Percentiles rank a stretch among this genome's conserved stretches.
Evolutionary conservation across 306 rosid genomes (phyloP).

Genomic region (Prunus armeniaca): DNA sequence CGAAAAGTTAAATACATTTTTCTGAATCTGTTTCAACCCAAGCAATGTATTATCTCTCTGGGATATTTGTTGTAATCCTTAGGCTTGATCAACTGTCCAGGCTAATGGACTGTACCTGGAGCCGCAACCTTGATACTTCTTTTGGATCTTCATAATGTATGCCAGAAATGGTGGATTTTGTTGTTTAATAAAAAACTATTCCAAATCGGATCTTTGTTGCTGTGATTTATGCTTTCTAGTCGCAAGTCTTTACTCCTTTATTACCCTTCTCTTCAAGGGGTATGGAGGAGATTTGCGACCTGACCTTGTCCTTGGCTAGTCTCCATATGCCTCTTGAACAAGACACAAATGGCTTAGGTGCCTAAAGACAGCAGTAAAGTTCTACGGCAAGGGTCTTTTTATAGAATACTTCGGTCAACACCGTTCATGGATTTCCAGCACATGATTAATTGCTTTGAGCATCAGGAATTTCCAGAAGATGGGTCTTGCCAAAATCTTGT

Average conservation of each 20-base stretch:
- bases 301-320: neutral
- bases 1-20: slow-evolving; percentile 13
- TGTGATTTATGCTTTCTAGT: neutral
- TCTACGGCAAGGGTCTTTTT: too few relatives aligned
- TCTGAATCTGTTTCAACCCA: slow-evolving; percentile 12
- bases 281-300: neutral
- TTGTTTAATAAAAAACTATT: neutral
- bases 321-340: neutral
- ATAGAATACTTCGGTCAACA: too few relatives aligned
- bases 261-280: neutral
- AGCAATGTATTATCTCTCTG: neutral
- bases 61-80: neutral
- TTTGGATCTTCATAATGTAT: neutral
- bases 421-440: too few relatives aligned
- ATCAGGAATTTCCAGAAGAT: neutral
- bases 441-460: neutral
- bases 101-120: neutral
- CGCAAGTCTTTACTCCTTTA: neutral
- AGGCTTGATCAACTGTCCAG: neutral
- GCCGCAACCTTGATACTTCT: neutral
- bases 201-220: neutral
- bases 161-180: neutral
- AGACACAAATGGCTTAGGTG: too few relatives aligned
- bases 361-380: too few relatives aligned
- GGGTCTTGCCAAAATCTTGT: neutral